A percentile compares a stretch with the other conserved stretches of the same genome.
phyloP scores from a whole-genome alignment of 2,329 filamentous ascomycete genomes.

The Diplodia sapinea region DNA sequence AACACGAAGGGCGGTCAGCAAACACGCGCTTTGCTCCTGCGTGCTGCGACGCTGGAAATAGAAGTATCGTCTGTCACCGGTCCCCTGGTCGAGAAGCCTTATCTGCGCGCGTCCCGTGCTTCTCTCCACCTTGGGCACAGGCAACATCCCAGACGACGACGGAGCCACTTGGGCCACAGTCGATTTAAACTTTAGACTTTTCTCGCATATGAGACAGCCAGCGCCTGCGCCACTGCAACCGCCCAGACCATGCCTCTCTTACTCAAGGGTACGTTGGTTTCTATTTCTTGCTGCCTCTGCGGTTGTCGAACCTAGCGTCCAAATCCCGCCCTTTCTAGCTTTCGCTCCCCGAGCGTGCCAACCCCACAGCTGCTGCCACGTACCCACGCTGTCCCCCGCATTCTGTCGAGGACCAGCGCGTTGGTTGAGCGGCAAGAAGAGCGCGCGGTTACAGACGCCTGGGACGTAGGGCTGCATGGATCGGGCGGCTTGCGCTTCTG shows the following conservation, averaged over 20 bases:
- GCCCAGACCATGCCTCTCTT: conserved; percentile 14
- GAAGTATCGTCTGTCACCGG: background rate
- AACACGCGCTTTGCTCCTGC: background rate
- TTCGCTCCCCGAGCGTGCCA: background rate
- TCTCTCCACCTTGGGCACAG: background rate
- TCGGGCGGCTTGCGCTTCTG: conserved; percentile 9
- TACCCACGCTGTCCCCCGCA: background rate
- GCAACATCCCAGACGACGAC: background rate
- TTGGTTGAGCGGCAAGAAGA: background rate
- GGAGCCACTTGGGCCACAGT: background rate
- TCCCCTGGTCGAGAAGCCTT: background rate
- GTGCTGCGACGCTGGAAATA: conserved; percentile 11
- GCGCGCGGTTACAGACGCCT: background rate
- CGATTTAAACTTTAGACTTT: conserved; percentile 26
- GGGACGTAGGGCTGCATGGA: conserved; percentile 19
- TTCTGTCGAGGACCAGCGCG: background rate
- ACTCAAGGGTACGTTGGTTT: conserved; percentile 13
- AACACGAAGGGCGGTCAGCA: conserved; percentile 15
- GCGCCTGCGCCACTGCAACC: conserved; percentile 14
- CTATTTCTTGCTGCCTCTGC: background rate
- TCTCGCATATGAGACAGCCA: conserved; percentile 5
- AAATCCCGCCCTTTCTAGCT: background rate
- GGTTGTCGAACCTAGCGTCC: background rate
- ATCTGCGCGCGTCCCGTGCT: background rate
- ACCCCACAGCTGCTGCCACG: background rate